Base-by-base conservation (phyloP, 192 early-diverging fungal species). In the Cetraspora pellucida region DNA sequence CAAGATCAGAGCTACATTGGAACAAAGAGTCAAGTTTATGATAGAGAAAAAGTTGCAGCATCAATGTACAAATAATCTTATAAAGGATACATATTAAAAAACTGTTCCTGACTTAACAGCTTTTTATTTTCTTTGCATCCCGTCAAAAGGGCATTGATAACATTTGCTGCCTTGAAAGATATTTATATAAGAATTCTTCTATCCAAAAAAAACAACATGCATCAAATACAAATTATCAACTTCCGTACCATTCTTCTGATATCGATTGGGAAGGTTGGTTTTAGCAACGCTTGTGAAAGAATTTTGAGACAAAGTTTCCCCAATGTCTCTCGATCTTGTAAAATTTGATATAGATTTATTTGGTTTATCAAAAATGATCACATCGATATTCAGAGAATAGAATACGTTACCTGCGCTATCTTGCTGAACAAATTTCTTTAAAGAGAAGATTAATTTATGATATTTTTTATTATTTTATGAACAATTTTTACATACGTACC, bases 111-210 rank as follows among this genome's bases (percentile, higher is more conserved):
- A 21, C 70, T 72, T 31, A 72, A 57, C 2, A 72, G 30, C 37
- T 72, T 72, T 72, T 72, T 72, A 28, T 72, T 72, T 30, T 72
- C 70, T 58, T 72, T 72, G 30, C 70, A 72, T 55, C 70, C 70
- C 19, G 70, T 72, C 17, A 72, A 72, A n/a, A 72, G 23, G 4
- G 54, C 27, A n/a, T 72, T 72, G 23, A 72, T 72, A 11, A 72
- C 27, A 43, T 72, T 52, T 14, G 70, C 45, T 19, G 50, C 31
- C 70, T 72, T 7, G 14, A 70, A 70, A 66, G 44, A 21, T 37
- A 17, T 43, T 43, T 16, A 52, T 50, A 50, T 49, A 67, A n/a
- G 10, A 44, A 47, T 46, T 44, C 10, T n/a, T n/a, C 0, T 11
- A 9, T 19, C 27, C 58, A 28, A 21, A 11, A 13, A 14, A 28